Conservation (phyloP, 352 stramenopile species). For the Phytophthora litchii region DNA sequence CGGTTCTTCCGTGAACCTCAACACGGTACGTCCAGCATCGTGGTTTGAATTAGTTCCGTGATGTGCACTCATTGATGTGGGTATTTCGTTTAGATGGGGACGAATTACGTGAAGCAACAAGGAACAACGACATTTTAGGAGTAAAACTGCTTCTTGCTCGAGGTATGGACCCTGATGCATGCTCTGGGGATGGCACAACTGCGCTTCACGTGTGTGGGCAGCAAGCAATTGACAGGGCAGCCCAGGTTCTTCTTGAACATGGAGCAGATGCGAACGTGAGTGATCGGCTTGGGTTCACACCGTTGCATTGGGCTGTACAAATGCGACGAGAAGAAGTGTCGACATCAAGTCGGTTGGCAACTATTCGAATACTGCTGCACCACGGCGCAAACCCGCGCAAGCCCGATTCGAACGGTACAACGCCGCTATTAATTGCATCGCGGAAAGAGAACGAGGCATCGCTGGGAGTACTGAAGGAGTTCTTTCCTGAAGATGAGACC, state of each 20-base stretch:
- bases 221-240: constrained; percentile 66
- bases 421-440: constrained; percentile 64
- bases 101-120: constrained; percentile 69
- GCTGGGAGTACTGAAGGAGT: constrained; percentile 60
- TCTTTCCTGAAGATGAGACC: constrained; percentile 40
- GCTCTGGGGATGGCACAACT: constrained; percentile 66
- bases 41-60: background rate
- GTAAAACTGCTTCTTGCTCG: constrained; percentile 65
- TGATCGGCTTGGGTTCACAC: constrained; percentile 74
- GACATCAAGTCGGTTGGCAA: constrained; percentile 62
- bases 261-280: constrained; percentile 64
- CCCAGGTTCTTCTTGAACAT: constrained; percentile 65
- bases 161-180: constrained; percentile 57
- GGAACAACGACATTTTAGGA: constrained; percentile 73
- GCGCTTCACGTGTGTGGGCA: constrained; percentile 82
- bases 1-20: constrained; percentile 75
- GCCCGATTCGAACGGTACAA: constrained; percentile 53
- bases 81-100: constrained; percentile 59
- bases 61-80: constrained; percentile 1
- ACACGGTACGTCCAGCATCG: constrained; percentile 47
- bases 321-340: constrained; percentile 80
- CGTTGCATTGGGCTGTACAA: constrained; percentile 84
- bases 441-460: constrained; percentile 73
- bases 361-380: constrained; percentile 69
- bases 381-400: constrained; percentile 58